Conservation (phyloP, 495 filamentous ascomycete species). For the Filosporella fistucella region DNA sequence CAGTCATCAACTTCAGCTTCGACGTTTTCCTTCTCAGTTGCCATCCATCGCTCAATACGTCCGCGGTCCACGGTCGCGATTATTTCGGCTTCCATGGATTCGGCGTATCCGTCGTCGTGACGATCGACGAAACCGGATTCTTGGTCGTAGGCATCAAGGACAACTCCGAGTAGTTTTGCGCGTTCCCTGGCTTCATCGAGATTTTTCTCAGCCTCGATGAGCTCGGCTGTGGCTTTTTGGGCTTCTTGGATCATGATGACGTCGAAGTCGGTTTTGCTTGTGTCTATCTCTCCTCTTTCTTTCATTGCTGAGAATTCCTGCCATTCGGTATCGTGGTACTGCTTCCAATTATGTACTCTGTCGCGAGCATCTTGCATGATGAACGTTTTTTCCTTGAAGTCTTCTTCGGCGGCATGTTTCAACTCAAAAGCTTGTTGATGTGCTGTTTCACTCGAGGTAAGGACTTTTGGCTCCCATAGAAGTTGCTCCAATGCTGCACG, state of each 20-base stretch:
- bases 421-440: too few species aligned
- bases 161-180: neutral
- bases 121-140: constrained; percentile 6
- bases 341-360: neutral
- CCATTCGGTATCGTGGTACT: neutral
- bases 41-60: constrained; percentile 9
- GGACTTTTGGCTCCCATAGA: neutral
- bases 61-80: constrained; percentile 1
- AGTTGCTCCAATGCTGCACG: neutral
- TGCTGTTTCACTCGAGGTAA: too few species aligned
- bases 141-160: neutral
- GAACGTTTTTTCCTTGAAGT: neutral
- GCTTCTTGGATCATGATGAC: neutral
- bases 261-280: constrained; percentile 1
- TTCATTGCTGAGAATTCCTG: neutral
- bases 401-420: neutral
- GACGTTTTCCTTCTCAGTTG: neutral
- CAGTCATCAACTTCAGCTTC: constrained; percentile 2
- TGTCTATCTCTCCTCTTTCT: neutral
- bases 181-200: neutral
- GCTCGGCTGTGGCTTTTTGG: neutral
- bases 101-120: constrained; percentile 5
- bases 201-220: constrained; percentile 2
- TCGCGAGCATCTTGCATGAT: neutral
- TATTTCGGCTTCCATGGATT: neutral